Evolutionary conservation across 1,284 basidiomycete genomes (phyloP), one percentile per base, ranked within the genome.

Genomic region (Sparassis latifolia): DNA sequence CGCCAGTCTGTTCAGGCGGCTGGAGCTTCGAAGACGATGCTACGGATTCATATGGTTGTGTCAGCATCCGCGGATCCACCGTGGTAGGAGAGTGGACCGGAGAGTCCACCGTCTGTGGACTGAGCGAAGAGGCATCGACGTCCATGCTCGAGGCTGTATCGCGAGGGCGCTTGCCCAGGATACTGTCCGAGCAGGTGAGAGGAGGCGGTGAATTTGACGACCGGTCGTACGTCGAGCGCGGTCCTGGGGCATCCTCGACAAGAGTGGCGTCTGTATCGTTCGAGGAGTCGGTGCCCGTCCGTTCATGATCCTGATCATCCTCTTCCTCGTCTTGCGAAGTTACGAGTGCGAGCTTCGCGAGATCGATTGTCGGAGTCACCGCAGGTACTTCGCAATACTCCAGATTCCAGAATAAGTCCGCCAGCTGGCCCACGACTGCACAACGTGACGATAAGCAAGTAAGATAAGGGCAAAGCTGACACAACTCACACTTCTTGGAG

Each of bases 301-400:
- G 78, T 54, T 84, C 82, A 20, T 20, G 20, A n/a, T 69, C 74
- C 39, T 61, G 49, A 55, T 88, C 86, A 52, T 91, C 89, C 54
- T 90, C 87, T 62, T 91, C 89, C 65, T 95, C 92, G 55, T 94
- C 90, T 60, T 89, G 82, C 2, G 90, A 88, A 2, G 92, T 92
- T 20, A 96, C 87, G 12, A 97, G 76, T 0, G 93, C 93, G n/a
- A 97, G 78, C 63, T 95, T 94, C 5, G 93, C 93, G 9, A 97
- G 76, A 60, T 95, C 90, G 43, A 92, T 72, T 3, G 85, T 83
- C 0, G 92, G 92, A 0, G 89, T 91, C 29, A 97, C 82, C 4
- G 92, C 78, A 4, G 82, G 66, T 1, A 72, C 68, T 38, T 84
- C 77, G 51, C 77, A 78, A 52, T 80, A 80, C 58, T 92, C 87